These are phyloP conservation scores for Dendrobium nobile DNA, from an alignment of 106 monocot genomes.

Conservation along the genomic window DNA sequence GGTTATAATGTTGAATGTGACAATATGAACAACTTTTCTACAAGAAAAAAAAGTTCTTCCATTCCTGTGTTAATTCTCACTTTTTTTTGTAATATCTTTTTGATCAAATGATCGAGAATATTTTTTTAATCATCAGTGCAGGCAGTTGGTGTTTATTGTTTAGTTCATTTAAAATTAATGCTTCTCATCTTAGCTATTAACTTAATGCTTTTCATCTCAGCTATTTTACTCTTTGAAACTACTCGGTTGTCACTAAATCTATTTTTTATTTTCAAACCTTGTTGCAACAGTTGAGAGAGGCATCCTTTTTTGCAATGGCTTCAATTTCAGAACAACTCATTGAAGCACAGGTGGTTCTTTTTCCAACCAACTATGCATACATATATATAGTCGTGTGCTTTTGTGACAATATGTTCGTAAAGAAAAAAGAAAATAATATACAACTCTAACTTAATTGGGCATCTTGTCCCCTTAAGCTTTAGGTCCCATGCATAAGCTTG, in stretches of 20 bases:
- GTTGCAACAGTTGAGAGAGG: constrained; percentile 71
- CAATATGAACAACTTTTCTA: not conserved
- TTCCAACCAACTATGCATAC: not conserved
- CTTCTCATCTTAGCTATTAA: not conserved
- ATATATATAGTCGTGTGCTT: not conserved
- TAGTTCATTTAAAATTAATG: not conserved
- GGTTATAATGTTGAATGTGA: not conserved
- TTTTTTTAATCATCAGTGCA: not conserved
- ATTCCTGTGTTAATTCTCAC: not conserved
- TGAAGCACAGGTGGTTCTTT: constrained; percentile 65
- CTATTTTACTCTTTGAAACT: not conserved
- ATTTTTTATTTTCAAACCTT: constrained; percentile 13
- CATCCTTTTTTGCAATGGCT: constrained; percentile 69
- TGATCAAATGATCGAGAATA: not conserved
- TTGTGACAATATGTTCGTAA: not conserved
- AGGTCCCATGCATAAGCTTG: too few species aligned
- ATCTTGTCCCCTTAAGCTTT: not conserved
- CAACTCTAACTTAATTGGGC: not conserved
- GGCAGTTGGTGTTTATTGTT: not conserved
- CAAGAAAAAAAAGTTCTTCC: not conserved
- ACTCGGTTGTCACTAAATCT: not conserved
- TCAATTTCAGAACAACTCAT: constrained; percentile 70
- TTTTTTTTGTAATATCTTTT: not conserved
- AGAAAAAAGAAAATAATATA: too few species aligned
- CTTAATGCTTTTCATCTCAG: not conserved